Evolutionary conservation across 2,329 filamentous ascomycete genomes (phyloP), one percentile per base, ranked within the genome.

Genomic region (Colletotrichum simmondsii): DNA sequence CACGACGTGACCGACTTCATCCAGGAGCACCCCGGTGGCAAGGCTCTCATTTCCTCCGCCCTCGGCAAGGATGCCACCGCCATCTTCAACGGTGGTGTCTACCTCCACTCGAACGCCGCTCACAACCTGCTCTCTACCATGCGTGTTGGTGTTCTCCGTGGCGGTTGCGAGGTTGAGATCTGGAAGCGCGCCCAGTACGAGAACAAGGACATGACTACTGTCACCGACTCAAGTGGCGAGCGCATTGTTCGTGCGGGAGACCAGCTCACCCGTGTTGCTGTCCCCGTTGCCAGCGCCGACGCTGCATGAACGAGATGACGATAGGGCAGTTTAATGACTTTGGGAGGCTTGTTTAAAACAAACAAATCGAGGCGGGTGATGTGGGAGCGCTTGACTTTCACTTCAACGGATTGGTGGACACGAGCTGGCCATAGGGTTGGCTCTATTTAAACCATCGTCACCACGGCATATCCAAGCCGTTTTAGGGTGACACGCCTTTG

Each of bases 11-110:
- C 90, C 77, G 88, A 93, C 81, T 97, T 97, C 84, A 93, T 97
- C 87, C 93, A 94, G 83, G 93, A 95, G 79, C 94, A 97, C 83
- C 94, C 94, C n/a, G 94, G 94, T 88, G 94, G 94, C 81, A 95
- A 94, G 87, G 93, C 94, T 54, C 92, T 97, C 85, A 97, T 97
- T 85, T 90, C 87, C 76, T 93, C 92, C 32, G 94, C 92, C 63
- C 90, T 97, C 70, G 94, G 94, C 82, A 97, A 97, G 87, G 94
- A 97, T 75, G 94, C 94, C 68, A 97, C 94, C 19, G 93, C 94
- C 77, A 94, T 95, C 85, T 97, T 97, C 90, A 97, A 97, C 83
- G 94, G 94, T 76, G 94, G 94, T 85, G 93, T 97, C 74, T 97
- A 97, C 87, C 90, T 93, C 82, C 94, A 97, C 87, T 95, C 92